Base-by-base conservation (phyloP, 2,329 filamentous ascomycete genomes). In the Zymoseptoria brevis region DNA sequence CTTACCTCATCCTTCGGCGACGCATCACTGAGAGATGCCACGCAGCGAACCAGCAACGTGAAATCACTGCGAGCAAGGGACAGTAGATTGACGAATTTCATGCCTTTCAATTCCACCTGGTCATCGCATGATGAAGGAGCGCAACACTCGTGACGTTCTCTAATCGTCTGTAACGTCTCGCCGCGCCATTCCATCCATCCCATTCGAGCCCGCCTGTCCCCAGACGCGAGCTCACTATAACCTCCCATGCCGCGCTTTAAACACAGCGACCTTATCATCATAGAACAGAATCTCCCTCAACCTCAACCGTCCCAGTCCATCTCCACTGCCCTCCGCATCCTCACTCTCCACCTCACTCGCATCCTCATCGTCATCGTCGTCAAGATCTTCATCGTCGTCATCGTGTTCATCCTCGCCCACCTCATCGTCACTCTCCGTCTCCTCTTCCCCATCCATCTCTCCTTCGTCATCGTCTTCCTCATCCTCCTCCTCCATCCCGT, bases 211-310 rank as follows among this genome's bases (percentile, higher is more conserved):
- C 4, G 35, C 13, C 16, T 16, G 35, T n/a, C 35, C 4, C 13
- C 16, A 45, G 35, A 45, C 35, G 16, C 7, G 8, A 45, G 35
- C 35, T 45, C 35, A 45, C 55, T 67, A 76, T 55, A 76, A 62
- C 63, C 68, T 69, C 56, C 82, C 85, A 73, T 89, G 86, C 61
- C 89, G 81, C 30, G 87, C 87, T 72, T 87, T 88, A 75, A 93
- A 93, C 59, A 93, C 86, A 26, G 87, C 85, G 56, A 90, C 84
- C 73, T 90, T 89, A 71, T 93, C 89, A 71, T 93, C 89, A 68
- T 90, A 92, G 73, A 90, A 93, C 62, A 92, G 74, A 63, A 94
- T 93, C 76, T 93, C 88, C 62, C 88, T 79, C 64, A 93, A 76
- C 57, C 84, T 80, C 60, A 92, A 79, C 66, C 80, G 76, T 56